phyloP scores from a whole-genome alignment of 2,329 filamentous ascomycete species.

The Ophiostoma ulmi region DNA sequence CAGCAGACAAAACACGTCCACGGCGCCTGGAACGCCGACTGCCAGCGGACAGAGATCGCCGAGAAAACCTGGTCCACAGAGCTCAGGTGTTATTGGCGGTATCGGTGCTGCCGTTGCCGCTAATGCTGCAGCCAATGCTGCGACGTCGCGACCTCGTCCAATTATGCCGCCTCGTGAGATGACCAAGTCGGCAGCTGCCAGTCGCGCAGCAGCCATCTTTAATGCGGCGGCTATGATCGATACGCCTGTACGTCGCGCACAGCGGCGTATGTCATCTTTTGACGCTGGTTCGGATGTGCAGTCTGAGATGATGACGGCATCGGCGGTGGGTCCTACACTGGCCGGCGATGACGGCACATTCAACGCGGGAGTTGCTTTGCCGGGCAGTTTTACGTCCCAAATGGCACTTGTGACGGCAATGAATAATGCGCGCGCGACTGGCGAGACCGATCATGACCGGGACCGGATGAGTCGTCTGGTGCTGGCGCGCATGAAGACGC shows the following conservation, averaged over 20 bases:
- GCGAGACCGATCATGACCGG: conserved; percentile 44
- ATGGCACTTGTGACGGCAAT: conserved; percentile 67
- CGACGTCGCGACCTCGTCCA: conserved; percentile 49
- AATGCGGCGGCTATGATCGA: conserved; percentile 38
- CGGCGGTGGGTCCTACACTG: conserved; percentile 45
- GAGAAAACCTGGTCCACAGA: conserved; percentile 41
- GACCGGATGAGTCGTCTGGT: conserved; percentile 76
- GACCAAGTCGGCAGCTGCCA: conserved; percentile 53
- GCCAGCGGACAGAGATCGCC: conserved; percentile 42
- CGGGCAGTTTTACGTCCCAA: conserved; percentile 75
- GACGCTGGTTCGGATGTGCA: conserved; percentile 57
- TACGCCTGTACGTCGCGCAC: conserved; percentile 39
- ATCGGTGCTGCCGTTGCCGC: conserved; percentile 26
- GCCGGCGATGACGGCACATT: conserved; percentile 34
- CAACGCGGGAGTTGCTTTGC: conserved; percentile 49
- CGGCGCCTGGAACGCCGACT: conserved; percentile 32
- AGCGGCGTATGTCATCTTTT: conserved; percentile 55
- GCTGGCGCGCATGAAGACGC: conserved; percentile 82
- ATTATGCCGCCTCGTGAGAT: conserved; percentile 49
- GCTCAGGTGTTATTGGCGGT: conserved; percentile 25
- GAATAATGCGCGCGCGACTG: conserved; percentile 34
- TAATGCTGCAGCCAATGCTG: conserved; percentile 25
- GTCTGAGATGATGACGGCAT: conserved; percentile 57
- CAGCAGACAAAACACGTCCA: conserved; percentile 41
- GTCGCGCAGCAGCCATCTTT: conserved; percentile 48